A percentile compares a stretch with the other conserved stretches of the same genome.
phyloP scores from a whole-genome alignment of 2,329 filamentous ascomycete species.

The Colletotrichum viniferum region DNA sequence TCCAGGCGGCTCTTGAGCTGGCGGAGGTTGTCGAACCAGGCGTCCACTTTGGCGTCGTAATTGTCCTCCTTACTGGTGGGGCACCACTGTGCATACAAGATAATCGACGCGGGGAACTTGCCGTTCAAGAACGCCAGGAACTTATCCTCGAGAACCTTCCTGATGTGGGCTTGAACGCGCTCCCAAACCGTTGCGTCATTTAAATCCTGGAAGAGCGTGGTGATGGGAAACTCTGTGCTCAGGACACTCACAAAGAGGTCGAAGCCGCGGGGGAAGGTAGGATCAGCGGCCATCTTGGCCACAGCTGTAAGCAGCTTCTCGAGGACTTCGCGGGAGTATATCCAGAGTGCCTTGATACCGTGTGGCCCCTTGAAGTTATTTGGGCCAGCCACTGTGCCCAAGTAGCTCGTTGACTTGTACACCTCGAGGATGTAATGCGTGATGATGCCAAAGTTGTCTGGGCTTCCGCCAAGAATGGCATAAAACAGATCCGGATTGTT shows the following conservation, averaged over 20 bases:
- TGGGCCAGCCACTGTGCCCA: neutral
- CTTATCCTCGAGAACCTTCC: slow-evolving; percentile 37
- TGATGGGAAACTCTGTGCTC: slow-evolving; percentile 41
- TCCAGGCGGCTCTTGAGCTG: slow-evolving; percentile 26
- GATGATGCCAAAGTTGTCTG: slow-evolving; percentile 62
- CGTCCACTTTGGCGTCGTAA: slow-evolving; percentile 34
- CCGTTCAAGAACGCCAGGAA: slow-evolving; percentile 39
- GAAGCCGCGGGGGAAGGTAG: slow-evolving; percentile 47
- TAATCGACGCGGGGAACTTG: slow-evolving; percentile 42
- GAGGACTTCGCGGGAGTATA: slow-evolving; percentile 42
- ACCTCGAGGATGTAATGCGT: slow-evolving; percentile 56
- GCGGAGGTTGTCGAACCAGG: slow-evolving; percentile 39
- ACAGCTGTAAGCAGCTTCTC: slow-evolving; percentile 41
- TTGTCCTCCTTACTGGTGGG: slow-evolving; percentile 39
- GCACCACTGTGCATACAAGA: slow-evolving; percentile 55
- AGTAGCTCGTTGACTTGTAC: slow-evolving; percentile 26
- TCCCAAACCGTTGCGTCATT: slow-evolving; percentile 27
- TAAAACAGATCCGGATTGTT: slow-evolving; percentile 63
- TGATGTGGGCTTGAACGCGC: slow-evolving; percentile 35
- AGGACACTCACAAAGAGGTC: slow-evolving; percentile 52
- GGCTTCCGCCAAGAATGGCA: slow-evolving; percentile 62
- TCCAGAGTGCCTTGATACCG: slow-evolving; percentile 45
- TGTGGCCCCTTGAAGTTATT: slow-evolving; percentile 36
- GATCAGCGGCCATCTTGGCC: slow-evolving; percentile 48
- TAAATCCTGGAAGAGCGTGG: slow-evolving; percentile 38